Base-by-base conservation (phyloP, 768 basidiomycete species). In the Auriscalpium vulgare region DNA sequence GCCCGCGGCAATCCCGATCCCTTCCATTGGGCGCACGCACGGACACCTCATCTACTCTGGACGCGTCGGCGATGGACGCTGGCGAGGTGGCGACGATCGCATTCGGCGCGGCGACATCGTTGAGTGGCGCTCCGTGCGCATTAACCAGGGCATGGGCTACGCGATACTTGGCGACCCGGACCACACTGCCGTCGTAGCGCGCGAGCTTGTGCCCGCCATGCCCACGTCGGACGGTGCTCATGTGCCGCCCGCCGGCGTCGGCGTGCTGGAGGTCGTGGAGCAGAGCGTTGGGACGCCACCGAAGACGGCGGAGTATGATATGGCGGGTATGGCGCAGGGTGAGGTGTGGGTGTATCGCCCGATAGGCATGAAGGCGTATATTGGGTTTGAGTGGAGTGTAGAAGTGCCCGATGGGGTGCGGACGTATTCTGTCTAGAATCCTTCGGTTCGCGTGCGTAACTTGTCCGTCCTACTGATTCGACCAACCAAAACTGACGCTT, bases 301-400 rank as follows among this genome's bases (percentile, higher is more conserved):
- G 36, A 59, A 65, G 55, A 61, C 71, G 43, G 59, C 58, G 40
- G 72, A 66, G 16, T 82, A 82, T 62, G 74, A 77, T 57, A 65
- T 82, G 56, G 63, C 63, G 19, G 66, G 66, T 47, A 65, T 84
- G 52, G 69, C 73, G 58, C 67, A 73, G 59, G 81, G 81, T 4
- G 79, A 81, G 65, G 66, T 83, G 54, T 82, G 81, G 81, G 75
- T 82, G 34, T 82, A 82, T 60, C 64, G 81, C 38, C 80, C 80
- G 7, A 71, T 80, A 34, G 62, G 71, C n/a, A 72, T 78, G 72
- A 59, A 69, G 61, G 63, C 49, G 50, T 71, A 71, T 54, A 53
- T 70, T 7, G 70, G 70, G 21, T 21, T 35, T n/a, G 52, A 53
- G 52, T 37, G 43, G 19, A 43, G 13, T 21, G 37, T 40, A 11